Base-by-base conservation (phyloP, 495 filamentous ascomycete genomes). In the Corynascus novoguineensis region DNA sequence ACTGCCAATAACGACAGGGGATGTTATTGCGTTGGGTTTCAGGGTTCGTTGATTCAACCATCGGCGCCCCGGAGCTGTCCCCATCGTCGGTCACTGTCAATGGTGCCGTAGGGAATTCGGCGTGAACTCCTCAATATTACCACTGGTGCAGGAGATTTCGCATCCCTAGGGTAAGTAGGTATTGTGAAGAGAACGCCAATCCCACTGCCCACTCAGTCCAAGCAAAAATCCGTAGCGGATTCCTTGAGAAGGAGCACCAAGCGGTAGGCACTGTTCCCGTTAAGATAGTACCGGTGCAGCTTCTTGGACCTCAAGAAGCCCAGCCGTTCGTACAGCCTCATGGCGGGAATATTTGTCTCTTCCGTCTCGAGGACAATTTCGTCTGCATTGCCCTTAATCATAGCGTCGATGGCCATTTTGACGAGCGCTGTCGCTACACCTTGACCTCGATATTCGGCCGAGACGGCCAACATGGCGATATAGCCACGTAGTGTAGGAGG, bases 331-430 rank as follows among this genome's bases (percentile, higher is more conserved):
- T 99, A 99, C 1, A 99, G 76, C 54, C 89, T 87, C 75, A 97
- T 92, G 7, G 90, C 91, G 5, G 90, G 88, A 4, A 85, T 84
- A 69, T 99, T 99, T 17, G 86, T 91, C 67, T 92, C 90, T 74
- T 99, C 95, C 3, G 95, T 99, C 77, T 99, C 95, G 38, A 99
- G 83, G 9, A 91, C 92, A 34, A 98, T 85, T 77, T 99, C 95
- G 66, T 97, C 92, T 44, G 95, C 95, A 66, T 89, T 77, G 49
- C 85, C 75, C 57, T 80, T 79, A 24, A 83, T 82, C 95, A 99
- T 97, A 32, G 86, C 87, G 68, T 96, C 90, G 59, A 99, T 93
- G 8, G 91, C 90, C 83, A 86, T 88, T 56, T 86, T 78, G 14
- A 97, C 95, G 21, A 99, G 75, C 49, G 83, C 84, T 5, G 92